Evolutionary conservation across 352 stramenopile genomes (phyloP).

Genomic region (Globisporangium uncinulatum): DNA sequence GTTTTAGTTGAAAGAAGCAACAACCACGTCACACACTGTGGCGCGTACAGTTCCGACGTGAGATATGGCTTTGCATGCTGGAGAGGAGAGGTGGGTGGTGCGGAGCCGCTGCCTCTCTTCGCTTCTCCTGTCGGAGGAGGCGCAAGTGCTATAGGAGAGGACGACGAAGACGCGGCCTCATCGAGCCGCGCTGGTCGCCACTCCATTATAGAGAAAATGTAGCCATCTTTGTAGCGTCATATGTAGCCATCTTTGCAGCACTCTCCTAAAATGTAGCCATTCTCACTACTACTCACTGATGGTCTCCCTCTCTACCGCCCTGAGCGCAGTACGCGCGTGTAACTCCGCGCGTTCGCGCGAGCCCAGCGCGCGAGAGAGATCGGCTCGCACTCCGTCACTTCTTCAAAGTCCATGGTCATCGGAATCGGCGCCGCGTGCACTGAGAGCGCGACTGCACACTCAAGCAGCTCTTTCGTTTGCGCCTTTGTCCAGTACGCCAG

Average conservation of each 20-base stretch:
- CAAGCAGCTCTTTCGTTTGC: slow-evolving; percentile 40
- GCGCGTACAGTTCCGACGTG: slow-evolving; percentile 8
- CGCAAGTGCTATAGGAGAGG: neutral
- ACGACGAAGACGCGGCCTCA: neutral
- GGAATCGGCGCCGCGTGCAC: slow-evolving; percentile 15
- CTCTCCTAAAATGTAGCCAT: too few species aligned
- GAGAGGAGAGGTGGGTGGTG: neutral
- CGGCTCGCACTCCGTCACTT: slow-evolving; percentile 47
- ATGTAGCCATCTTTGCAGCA: too few species aligned
- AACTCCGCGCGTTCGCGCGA: slow-evolving; percentile 34
- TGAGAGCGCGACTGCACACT: slow-evolving; percentile 38
- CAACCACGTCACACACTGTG: too few species aligned
- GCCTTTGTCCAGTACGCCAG: slow-evolving; percentile 44
- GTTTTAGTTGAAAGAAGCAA: neutral
- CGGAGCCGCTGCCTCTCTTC: neutral
- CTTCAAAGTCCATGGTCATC: slow-evolving; percentile 48
- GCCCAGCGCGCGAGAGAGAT: slow-evolving; percentile 54
- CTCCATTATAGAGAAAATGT: too few species aligned
- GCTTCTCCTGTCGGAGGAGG: neutral
- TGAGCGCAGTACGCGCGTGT: slow-evolving; percentile 31
- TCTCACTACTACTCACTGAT: too few species aligned
- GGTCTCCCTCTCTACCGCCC: too few species aligned
- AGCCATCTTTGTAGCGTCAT: too few species aligned
- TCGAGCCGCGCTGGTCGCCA: too few species aligned
- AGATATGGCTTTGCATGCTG: slow-evolving; percentile 6